Conservation (phyloP, 169 alveolate genomes). For the Babesia bovis region DNA sequence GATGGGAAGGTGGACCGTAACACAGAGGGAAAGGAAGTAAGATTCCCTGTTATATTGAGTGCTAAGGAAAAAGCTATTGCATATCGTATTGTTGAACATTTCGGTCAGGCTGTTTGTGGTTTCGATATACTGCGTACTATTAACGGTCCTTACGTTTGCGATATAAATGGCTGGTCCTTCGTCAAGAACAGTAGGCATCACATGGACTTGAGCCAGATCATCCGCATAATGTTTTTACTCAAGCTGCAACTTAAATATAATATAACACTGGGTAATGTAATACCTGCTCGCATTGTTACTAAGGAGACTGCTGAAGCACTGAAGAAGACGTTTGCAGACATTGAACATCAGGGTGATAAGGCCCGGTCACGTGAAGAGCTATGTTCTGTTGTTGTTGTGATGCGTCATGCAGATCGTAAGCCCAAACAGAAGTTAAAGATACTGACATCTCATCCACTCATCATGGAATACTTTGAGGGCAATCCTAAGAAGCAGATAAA, state of each 20-base stretch:
- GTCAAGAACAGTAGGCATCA: conserved; percentile 93
- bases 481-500: conserved; percentile 81
- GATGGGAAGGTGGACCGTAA: conserved; percentile 89
- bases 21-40: conserved; percentile 92
- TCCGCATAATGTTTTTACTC: conserved; percentile 75
- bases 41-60: conserved; percentile 94
- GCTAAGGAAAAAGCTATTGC: conserved; percentile 93
- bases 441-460: conserved; percentile 79
- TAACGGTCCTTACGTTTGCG: conserved; percentile 93
- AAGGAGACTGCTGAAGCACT: conserved; percentile 68
- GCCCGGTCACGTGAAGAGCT: conserved; percentile 85
- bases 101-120: conserved; percentile 91
- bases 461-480: conserved; percentile 79
- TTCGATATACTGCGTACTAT: conserved; percentile 92
- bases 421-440: conserved; percentile 97
- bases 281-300: conserved; percentile 67
- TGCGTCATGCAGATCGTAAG: conserved; percentile 97
- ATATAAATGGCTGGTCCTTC: conserved; percentile 97
- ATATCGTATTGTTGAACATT: conserved; percentile 88
- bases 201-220: conserved; percentile 89
- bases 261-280: conserved; percentile 66
- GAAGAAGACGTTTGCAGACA: conserved; percentile 69
- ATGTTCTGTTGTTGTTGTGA: conserved; percentile 93
- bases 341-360: conserved; percentile 45
- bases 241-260: conserved; percentile 72